Evolutionary conservation across 306 rosid species (phyloP), one percentile per base, ranked within the genome.

Genomic region (Inga oerstediana): DNA sequence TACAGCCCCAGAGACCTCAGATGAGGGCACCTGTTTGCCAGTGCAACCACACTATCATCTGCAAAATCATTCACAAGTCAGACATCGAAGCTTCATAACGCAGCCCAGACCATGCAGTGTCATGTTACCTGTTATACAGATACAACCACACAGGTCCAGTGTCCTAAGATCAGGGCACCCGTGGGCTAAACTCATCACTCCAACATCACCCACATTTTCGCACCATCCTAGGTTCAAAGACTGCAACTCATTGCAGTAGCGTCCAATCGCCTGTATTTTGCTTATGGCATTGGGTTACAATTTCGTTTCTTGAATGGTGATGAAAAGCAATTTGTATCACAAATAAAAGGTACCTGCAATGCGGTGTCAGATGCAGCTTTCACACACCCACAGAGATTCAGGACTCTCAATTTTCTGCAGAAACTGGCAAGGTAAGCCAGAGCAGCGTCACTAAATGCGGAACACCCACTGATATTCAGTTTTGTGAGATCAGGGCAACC

Each of bases 31-130:
- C 88, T 45, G 52, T 79, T 94, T 62, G 99, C 97, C 91, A 94
- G 82, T 79, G 98, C 98, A 84, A 97, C 85, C 87, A 97, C 99
- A 79, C 99, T 97, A 20, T 92, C 95, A 84, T 97, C 99, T 97
- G 94, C 82, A 89, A 52, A 14, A 78, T 17, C 56, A 76, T 49
- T n/a, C 27, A 58, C 65, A 58, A 24, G 65, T 79, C 74, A 84
- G 45, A 13, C 10, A 62, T 62, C 24, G 69, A 58, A 58, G 4
- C 12, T 20, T 58, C n/a, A 58, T 19, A 1, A n/a, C 8, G 30
- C 10, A 58, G 9, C 27, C 11, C 65, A 2, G 64, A 12, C 64
- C 9, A 56, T 15, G 1, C 3, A 19, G 65, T 20, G 56, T 16
- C 19, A 70, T 24, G 10, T 39, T 37, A 96, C 99, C 99, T 88